Evolutionary conservation across 352 stramenopile genomes (phyloP), one percentile per base, ranked within the genome.

Genomic region (Phytophthora melonis): DNA sequence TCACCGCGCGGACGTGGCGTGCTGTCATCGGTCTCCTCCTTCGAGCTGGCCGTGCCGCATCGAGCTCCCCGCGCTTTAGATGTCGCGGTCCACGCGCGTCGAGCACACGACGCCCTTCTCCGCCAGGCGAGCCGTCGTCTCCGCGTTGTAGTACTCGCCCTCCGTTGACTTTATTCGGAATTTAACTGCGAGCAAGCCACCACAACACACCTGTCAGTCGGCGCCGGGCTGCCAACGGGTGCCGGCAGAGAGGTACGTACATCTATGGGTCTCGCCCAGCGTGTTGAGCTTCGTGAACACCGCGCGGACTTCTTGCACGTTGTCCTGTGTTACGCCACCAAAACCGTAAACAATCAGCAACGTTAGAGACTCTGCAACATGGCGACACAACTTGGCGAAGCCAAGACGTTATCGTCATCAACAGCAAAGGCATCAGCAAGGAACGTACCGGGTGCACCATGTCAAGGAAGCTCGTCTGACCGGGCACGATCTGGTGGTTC

Each of bases 141-240:
- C 84, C 14, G 87, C 89, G 57, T 86, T 77, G 70, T 89, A 93
- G 70, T 83, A 92, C 74, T 91, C 87, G 79, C 87, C 87, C 25
- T 93, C 86, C 60, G 76, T 85, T 61, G 85, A 84, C 72, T 94
- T 96, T 92, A 93, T 92, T 72, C 88, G 75, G 71, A 93, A 94
- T 66, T 83, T 79, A 73, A 96, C 89, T 96, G 76, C 10, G 77
- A 43, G 41, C 34, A 41, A 32, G 27, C 27, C 27, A 32, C 27
- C 27, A 32, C 27, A 32, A 6, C 32, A 41, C 9, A 39, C 27
- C 5, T 39, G n/a, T 67, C 32, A 72, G 47, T 54, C 27, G 13
- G 25, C 19, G 47, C 43, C 27, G 13, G 25, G 18, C 58, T 70
- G 67, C 25, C 57, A 69, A 32, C 1, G 55, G 34, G 16, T 25